Percentiles rank a stretch among this genome's conserved stretches.
phyloP scores from a whole-genome alignment of 2,329 filamentous ascomycete species.

The Volutella citrinella region DNA sequence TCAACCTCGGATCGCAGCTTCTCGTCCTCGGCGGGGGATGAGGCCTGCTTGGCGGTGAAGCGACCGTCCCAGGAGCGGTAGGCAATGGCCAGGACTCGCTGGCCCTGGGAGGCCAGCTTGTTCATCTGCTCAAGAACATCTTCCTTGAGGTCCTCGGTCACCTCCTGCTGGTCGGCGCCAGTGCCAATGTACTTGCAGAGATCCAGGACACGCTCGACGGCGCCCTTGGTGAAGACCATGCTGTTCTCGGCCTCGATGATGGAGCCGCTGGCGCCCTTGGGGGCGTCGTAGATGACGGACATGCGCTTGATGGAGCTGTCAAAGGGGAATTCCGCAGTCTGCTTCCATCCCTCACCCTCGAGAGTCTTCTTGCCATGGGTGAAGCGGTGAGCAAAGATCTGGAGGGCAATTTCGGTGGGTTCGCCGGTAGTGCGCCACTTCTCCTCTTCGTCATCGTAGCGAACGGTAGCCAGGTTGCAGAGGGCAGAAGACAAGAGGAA shows the following conservation, averaged over 20 bases:
- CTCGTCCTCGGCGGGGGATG: conserved; percentile 38
- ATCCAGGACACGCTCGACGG: conserved; percentile 59
- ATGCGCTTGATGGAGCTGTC: conserved; percentile 77
- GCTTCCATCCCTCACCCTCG: conserved; percentile 54
- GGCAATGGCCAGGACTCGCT: conserved; percentile 69
- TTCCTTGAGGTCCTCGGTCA: conserved; percentile 51
- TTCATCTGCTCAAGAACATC: conserved; percentile 54
- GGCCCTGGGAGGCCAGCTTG: conserved; percentile 61
- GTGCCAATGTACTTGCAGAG: conserved; percentile 49
- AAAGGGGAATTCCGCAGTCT: conserved; percentile 72
- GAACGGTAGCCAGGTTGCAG: conserved; percentile 62
- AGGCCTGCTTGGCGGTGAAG: conserved; percentile 37
- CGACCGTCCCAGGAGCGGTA: conserved; percentile 58
- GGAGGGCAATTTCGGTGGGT: conserved; percentile 73
- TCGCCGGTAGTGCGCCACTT: conserved; percentile 67
- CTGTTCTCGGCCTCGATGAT: conserved; percentile 43
- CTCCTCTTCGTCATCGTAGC: conserved; percentile 50
- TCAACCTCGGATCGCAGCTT: conserved; percentile 62
- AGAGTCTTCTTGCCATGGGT: conserved; percentile 53
- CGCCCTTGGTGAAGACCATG: conserved; percentile 60
- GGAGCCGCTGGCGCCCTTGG: conserved; percentile 35
- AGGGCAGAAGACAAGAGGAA: conserved; percentile 58
- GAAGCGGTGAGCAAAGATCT: conserved; percentile 72
- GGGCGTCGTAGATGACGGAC: conserved; percentile 67
- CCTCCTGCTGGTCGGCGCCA: conserved; percentile 38